Conservation (phyloP, 2,329 filamentous ascomycete species). For the Curvularia hawaiiensis region DNA sequence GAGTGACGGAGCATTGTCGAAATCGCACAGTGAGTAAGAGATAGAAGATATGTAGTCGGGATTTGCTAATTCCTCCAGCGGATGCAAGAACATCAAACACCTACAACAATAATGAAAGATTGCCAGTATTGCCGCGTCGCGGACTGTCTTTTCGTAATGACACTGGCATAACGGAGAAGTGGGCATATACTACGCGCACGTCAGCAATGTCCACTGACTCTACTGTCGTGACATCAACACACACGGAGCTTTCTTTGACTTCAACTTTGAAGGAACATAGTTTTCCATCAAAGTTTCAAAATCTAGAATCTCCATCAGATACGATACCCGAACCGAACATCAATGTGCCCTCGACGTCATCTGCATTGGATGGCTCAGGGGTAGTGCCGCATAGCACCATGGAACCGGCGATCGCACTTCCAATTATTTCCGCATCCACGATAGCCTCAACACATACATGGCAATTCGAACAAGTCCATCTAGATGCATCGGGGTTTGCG, state of each 20-base stretch:
- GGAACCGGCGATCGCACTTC: neutral
- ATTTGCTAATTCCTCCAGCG: neutral
- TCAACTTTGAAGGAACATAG: neutral
- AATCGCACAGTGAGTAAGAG: slow-evolving; percentile 5
- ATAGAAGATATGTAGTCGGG: neutral
- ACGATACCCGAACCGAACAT: neutral
- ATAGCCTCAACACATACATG: neutral
- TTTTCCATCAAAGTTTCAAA: neutral
- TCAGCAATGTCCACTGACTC: neutral
- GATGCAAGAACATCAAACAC: slow-evolving; percentile 4
- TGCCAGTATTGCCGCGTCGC: slow-evolving; percentile 13
- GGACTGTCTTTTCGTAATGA: slow-evolving; percentile 12
- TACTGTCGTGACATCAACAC: neutral
- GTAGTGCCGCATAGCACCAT: neutral
- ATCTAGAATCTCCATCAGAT: neutral
- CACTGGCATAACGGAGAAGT: slow-evolving; percentile 6
- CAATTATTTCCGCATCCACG: neutral
- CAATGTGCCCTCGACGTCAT: neutral
- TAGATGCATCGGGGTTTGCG: neutral
- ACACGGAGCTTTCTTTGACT: neutral
- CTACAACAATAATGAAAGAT: neutral
- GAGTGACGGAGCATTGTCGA: neutral
- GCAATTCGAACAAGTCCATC: neutral
- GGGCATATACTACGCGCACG: neutral
- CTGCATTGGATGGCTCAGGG: neutral